phyloP scores from a whole-genome alignment of 257 asterid species.

The Solanum clarkiae region DNA sequence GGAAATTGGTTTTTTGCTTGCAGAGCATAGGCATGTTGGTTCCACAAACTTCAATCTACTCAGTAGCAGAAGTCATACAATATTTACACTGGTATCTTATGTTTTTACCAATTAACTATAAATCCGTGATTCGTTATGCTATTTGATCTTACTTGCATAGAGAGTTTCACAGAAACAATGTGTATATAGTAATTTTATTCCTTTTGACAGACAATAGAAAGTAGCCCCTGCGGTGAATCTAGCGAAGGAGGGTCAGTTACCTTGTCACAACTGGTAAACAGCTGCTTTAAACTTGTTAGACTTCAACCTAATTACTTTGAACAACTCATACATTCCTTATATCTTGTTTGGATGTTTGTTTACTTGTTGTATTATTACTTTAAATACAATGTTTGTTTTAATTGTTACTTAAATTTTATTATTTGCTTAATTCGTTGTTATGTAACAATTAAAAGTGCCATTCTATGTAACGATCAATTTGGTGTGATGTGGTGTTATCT shows the following conservation, averaged over 20 bases:
- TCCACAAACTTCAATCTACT: slow-evolving; percentile 96
- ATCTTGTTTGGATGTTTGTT: neutral
- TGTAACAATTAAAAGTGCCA: neutral
- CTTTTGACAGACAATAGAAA: slow-evolving; percentile 76
- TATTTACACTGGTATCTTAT: slow-evolving; percentile 79
- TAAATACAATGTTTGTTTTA: neutral
- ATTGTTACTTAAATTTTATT: neutral
- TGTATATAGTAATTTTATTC: neutral
- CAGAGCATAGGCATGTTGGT: slow-evolving; percentile 99
- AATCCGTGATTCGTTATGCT: neutral
- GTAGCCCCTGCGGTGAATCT: slow-evolving; percentile 92
- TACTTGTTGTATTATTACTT: neutral
- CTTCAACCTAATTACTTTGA: neutral
- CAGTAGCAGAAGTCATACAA: slow-evolving; percentile 99
- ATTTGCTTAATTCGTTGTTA: neutral
- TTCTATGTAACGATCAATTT: neutral
- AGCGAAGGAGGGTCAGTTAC: slow-evolving; percentile 86
- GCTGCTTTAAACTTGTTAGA: slow-evolving; percentile 2
- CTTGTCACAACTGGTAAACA: slow-evolving; percentile 80
- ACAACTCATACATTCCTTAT: neutral
- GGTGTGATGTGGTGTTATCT: neutral
- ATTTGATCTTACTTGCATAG: neutral
- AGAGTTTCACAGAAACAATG: neutral
- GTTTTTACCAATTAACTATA: neutral
- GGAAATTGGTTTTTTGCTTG: slow-evolving; percentile 11